A percentile compares a stretch with the other conserved stretches of the same genome.
These are phyloP conservation scores for Aspergillus candidus DNA, from an alignment of 2,329 filamentous ascomycete genomes.

Conservation along the genomic window DNA sequence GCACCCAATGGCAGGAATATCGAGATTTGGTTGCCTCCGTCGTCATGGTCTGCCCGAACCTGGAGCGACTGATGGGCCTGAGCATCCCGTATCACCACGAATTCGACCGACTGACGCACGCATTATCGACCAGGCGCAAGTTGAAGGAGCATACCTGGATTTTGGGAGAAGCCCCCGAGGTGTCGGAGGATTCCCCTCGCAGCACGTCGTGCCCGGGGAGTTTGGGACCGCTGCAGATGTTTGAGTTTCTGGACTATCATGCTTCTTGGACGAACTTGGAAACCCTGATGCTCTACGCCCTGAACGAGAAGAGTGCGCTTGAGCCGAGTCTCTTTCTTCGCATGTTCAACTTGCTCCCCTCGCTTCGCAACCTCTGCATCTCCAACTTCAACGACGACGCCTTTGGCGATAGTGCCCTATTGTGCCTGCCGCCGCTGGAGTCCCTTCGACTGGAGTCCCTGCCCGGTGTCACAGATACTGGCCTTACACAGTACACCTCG, in stretches of 20 bases:
- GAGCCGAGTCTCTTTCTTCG: slow-evolving; percentile 52
- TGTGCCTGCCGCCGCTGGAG: slow-evolving; percentile 47
- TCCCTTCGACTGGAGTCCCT: slow-evolving; percentile 53
- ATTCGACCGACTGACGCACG: slow-evolving; percentile 51
- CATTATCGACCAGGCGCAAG: slow-evolving; percentile 49
- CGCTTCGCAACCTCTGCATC: slow-evolving; percentile 49
- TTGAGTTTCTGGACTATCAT: slow-evolving; percentile 50
- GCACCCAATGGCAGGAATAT: slow-evolving; percentile 43
- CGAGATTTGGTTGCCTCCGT: slow-evolving; percentile 50
- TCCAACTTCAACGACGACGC: slow-evolving; percentile 49
- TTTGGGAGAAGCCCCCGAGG: slow-evolving; percentile 42
- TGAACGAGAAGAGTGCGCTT: slow-evolving; percentile 39
- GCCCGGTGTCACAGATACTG: slow-evolving; percentile 50
- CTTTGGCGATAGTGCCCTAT: slow-evolving; percentile 51
- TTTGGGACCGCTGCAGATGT: slow-evolving; percentile 46
- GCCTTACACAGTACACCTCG: slow-evolving; percentile 47
- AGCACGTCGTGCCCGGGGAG: slow-evolving; percentile 34
- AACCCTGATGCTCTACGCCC: slow-evolving; percentile 48
- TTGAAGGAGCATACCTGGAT: slow-evolving; percentile 54
- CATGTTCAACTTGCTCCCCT: slow-evolving; percentile 48
- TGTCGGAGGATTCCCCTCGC: slow-evolving; percentile 34
- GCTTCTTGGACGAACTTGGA: slow-evolving; percentile 47
- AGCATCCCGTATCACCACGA: slow-evolving; percentile 48
- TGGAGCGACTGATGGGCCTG: slow-evolving; percentile 51
- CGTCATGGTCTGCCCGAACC: slow-evolving; percentile 53